Base-by-base conservation (phyloP, 495 filamentous ascomycete species). In the Penicillium salamii region DNA sequence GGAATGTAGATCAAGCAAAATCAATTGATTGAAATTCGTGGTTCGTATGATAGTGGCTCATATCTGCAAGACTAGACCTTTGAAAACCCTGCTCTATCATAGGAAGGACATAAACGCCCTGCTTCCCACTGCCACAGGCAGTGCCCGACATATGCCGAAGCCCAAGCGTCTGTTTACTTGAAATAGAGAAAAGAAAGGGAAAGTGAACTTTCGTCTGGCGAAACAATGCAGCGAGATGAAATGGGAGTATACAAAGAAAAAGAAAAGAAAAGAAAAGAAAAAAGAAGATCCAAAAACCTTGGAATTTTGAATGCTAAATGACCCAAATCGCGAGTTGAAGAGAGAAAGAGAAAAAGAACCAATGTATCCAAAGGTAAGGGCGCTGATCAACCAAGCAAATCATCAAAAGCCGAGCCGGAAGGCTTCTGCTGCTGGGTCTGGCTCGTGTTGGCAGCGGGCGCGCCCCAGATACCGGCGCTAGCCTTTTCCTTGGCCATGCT, bases 401-500 rank as follows among this genome's bases (percentile, higher is more conserved):
- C 85, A 73, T 86, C 83, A 36, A 86, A 62, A 18, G 56, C 68
- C 1, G 69, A 74, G 39, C 78, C 80, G 51, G 75, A 72, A 21
- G 66, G 66, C 58, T 66, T 65, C 44, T 63, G 58, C 26, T 61
- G 61, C 53, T 63, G 59, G 18, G 50, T 43, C 39, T 55, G 61
- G 23, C 39, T 66, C 32, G 75, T 59, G 6, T 70, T 66, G 3
- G 75, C 56, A 1, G 76, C 57, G 28, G 80, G 75, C 6, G 85
- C 78, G 8, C 93, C 93, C 91, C 95, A 98, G 57, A 98, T 89
- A 2, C 91, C 91, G 2, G 90, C 89, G 64, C 84, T 91, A 32
- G 90, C 89, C 75, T 96, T 96, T 67, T 97, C 88, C 75, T 96
- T 96, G 35, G 90, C 92, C 73, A 98, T 87, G 62, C 91, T 89